A percentile compares a stretch with the other conserved stretches of the same genome.
phyloP scores from a whole-genome alignment of 2,329 filamentous ascomycete species.

The Colletotrichum tofieldiae region DNA sequence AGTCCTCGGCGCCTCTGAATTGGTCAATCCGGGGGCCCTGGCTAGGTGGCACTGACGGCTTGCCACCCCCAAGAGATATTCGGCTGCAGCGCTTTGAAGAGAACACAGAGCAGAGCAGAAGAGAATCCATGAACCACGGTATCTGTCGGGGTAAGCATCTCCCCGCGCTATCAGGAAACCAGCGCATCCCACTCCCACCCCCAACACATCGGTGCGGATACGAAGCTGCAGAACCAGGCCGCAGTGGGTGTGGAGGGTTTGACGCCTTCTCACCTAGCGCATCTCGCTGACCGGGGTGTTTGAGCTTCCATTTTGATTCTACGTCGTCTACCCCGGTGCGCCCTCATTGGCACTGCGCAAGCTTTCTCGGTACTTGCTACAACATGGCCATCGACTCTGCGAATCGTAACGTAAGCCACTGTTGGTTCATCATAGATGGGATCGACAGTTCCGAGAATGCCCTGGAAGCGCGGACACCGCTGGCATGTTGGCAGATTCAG shows the following conservation, averaged over 20 bases:
- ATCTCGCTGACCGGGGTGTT: slow-evolving; percentile 22
- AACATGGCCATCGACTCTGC: neutral
- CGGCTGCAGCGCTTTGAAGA: neutral
- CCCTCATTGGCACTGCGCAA: slow-evolving; percentile 6
- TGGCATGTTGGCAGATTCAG: slow-evolving; percentile 32
- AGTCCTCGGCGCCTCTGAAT: neutral
- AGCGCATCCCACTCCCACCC: slow-evolving; percentile 8
- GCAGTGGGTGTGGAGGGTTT: slow-evolving; percentile 22
- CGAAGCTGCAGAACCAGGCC: slow-evolving; percentile 36
- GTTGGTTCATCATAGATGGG: too few species aligned
- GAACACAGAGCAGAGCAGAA: neutral
- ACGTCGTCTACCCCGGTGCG: slow-evolving; percentile 24
- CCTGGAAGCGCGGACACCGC: neutral
- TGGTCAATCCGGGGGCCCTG: neutral
- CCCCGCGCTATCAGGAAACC: slow-evolving; percentile 29
- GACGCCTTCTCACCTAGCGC: slow-evolving; percentile 17
- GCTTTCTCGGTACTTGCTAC: slow-evolving; percentile 17
- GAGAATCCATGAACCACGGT: neutral
- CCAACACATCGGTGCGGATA: slow-evolving; percentile 36
- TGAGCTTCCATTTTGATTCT: slow-evolving; percentile 19
- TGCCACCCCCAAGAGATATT: neutral
- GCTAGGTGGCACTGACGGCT: slow-evolving; percentile 19
- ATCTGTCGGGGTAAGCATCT: slow-evolving; percentile 1
- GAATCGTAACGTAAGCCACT: neutral
- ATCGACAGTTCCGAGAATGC: neutral